phyloP scores from a whole-genome alignment of 306 rosid genomes.

The Rubus parviflorus region DNA sequence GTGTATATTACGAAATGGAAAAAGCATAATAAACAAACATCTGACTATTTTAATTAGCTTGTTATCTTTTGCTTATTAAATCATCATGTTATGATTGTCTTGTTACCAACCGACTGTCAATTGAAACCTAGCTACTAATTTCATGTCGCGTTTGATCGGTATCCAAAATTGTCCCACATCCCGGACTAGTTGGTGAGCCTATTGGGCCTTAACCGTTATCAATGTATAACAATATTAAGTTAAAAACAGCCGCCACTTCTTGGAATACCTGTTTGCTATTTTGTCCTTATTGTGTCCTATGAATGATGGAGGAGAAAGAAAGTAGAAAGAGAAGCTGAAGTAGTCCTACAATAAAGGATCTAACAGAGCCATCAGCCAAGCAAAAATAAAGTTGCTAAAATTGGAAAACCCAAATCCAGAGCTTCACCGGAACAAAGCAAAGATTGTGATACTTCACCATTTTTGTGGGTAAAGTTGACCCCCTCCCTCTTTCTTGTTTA shows the following conservation, averaged over 20 bases:
- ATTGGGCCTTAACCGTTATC: neutral
- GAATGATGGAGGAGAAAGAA: slow-evolving; percentile 29
- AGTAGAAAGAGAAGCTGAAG: slow-evolving; percentile 10
- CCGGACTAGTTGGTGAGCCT: no score
- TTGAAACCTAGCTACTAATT: no score
- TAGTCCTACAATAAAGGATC: slow-evolving; percentile 64
- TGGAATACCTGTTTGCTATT: slow-evolving; percentile 21
- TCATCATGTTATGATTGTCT: no score
- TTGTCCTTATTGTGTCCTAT: slow-evolving; percentile 23
- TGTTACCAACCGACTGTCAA: no score
- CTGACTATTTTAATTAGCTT: no score
- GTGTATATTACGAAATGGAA: no score
- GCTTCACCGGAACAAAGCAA: slow-evolving; percentile 24
- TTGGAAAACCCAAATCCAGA: slow-evolving; percentile 39
- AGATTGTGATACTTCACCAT: slow-evolving; percentile 31
- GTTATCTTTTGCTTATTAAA: no score
- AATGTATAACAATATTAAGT: neutral
- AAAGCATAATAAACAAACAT: no score
- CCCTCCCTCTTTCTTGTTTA: slow-evolving; percentile 28
- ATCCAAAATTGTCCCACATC: neutral
- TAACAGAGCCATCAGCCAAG: slow-evolving; percentile 27
- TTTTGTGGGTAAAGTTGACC: slow-evolving; percentile 10
- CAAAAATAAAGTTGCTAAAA: slow-evolving; percentile 38
- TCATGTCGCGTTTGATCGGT: no score
- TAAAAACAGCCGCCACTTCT: slow-evolving; percentile 10